Evolutionary conservation across 495 filamentous ascomycete species (phyloP).

Genomic region (Xylaria intraflava): DNA sequence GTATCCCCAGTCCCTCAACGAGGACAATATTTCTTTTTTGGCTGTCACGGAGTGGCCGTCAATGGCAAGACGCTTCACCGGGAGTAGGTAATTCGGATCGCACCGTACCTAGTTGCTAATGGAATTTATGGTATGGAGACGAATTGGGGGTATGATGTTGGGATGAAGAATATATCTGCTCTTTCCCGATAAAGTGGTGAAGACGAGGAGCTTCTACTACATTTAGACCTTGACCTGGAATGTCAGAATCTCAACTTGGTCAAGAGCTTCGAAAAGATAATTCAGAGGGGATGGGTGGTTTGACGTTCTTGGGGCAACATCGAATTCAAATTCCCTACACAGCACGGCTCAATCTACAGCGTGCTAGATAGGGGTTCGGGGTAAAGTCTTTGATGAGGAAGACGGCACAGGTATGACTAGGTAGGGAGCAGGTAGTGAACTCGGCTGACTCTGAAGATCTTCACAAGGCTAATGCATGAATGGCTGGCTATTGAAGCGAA

Average conservation of each 20-base stretch:
- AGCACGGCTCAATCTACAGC: constrained; percentile 43
- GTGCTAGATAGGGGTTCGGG: constrained; percentile 34
- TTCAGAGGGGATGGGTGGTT: constrained; percentile 12
- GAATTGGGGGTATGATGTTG: constrained; percentile 92
- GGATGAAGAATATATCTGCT: constrained; percentile 92
- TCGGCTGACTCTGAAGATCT: constrained; percentile 54
- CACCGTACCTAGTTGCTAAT: too few species aligned
- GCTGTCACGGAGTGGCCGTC: constrained; percentile 95
- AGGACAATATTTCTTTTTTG: constrained; percentile 98
- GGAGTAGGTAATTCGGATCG: too few species aligned
- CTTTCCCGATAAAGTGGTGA: constrained; percentile 67
- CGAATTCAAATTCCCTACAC: constrained; percentile 40
- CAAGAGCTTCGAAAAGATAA: constrained; percentile 12
- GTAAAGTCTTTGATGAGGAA: constrained; percentile 27
- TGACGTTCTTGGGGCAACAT: constrained; percentile 63
- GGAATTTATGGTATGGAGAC: too few species aligned
- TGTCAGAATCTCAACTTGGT: background rate
- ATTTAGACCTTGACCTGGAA: background rate
- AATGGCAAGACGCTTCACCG: constrained; percentile 95
- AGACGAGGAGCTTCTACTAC: constrained; percentile 45
- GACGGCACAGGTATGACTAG: constrained; percentile 49
- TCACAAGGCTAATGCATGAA: constrained; percentile 57
- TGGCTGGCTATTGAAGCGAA: background rate
- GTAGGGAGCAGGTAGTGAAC: constrained; percentile 41
- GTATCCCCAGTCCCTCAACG: constrained; percentile 87